Base-by-base conservation (phyloP, 495 filamentous ascomycete genomes). In the Endocarpon pusillum region DNA sequence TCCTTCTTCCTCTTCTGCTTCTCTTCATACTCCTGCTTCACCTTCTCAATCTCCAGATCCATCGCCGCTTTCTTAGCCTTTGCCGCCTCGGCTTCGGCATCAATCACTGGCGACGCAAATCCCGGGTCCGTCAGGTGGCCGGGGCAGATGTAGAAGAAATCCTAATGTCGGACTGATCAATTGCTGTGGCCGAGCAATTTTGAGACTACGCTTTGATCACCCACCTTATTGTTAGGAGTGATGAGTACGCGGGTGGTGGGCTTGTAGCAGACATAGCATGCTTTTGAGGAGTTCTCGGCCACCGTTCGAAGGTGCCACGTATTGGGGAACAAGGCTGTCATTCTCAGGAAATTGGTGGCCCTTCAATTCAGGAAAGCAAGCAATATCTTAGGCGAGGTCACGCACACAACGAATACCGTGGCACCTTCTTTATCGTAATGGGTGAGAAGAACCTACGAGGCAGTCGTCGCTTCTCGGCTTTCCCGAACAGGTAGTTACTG, bases 141-240 rank as follows among this genome's bases (percentile, higher is more conserved):
- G 10, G 73, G 67, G 46, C 89, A 97, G 20, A 87, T 67, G 49
- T 91, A 93, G 55, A 97, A 96, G 61, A 81, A 93, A 51, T 97
- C 89, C 81, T 91, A 14, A 31, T 4, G 5, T 15, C 28, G 12
- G 5, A 4, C 12, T 14, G n/a, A n/a, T n/a, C n/a, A n/a, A n/a
- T n/a, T n/a, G n/a, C n/a, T n/a, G n/a, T n/a, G n/a, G n/a, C n/a
- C n/a, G n/a, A n/a, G n/a, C n/a, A n/a, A n/a, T n/a, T n/a, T n/a
- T n/a, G n/a, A n/a, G 6, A 4, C 3, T 5, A n/a, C 17, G 27
- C 17, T 21, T 3, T 24, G 11, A 22, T 18, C 35, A 42, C 57
- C 36, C 55, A 85, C 84, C 71, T 87, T 92, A 52, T 81, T 87
- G 46, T 93, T 83, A 0, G 81, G 67, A 2, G 84, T 94, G 40